Conservation (phyloP, 2,329 filamentous ascomycete genomes). For the Ustilaginoidea virens region DNA sequence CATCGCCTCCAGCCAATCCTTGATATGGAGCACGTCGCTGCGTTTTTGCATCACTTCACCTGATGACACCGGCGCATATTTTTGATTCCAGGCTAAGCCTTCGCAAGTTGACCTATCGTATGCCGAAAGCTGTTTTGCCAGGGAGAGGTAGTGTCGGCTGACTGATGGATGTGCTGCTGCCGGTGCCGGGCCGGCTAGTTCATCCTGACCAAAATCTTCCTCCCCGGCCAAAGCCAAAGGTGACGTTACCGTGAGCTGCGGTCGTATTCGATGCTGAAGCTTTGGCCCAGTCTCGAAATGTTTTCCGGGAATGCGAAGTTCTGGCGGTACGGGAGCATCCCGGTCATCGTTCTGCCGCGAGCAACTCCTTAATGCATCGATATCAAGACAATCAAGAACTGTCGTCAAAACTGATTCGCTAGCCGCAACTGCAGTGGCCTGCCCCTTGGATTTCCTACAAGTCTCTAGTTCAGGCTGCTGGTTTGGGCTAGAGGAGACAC, state of each 20-base stretch:
- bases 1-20: slow-evolving; percentile 66
- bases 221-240: slow-evolving; percentile 3
- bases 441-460: slow-evolving; percentile 34
- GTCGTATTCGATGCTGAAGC: slow-evolving; percentile 32
- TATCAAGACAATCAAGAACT: slow-evolving; percentile 12
- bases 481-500: neutral
- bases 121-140: slow-evolving; percentile 51
- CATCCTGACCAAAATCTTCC: slow-evolving; percentile 18
- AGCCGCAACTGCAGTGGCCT: slow-evolving; percentile 21
- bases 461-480: neutral
- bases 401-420: slow-evolving; percentile 27
- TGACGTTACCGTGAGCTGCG: slow-evolving; percentile 25
- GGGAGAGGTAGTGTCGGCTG: slow-evolving; percentile 37
- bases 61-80: slow-evolving; percentile 62
- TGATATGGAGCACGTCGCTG: slow-evolving; percentile 53
- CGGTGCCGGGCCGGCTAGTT: slow-evolving; percentile 12
- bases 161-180: slow-evolving; percentile 40
- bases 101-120: slow-evolving; percentile 74
- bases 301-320: slow-evolving; percentile 37
- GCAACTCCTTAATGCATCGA: slow-evolving; percentile 12
- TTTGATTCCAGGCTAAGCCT: slow-evolving; percentile 57
- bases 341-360: slow-evolving; percentile 19
- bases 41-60: slow-evolving; percentile 62
- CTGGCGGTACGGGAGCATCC: slow-evolving; percentile 28
- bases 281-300: slow-evolving; percentile 42